Base-by-base conservation (phyloP, 768 basidiomycete genomes). In the Boletales sp. region DNA sequence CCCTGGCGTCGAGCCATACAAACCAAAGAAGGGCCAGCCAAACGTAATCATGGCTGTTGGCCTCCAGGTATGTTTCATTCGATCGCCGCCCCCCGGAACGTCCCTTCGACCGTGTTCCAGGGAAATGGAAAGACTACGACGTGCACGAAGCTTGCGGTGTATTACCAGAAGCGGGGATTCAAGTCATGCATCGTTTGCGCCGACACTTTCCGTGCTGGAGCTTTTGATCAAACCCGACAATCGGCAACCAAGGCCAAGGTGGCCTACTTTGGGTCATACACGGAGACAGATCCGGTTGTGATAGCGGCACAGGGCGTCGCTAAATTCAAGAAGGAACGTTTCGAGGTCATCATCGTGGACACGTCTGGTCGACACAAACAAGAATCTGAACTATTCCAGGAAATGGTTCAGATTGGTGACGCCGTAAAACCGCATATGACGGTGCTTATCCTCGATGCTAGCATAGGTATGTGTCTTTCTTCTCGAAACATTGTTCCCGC, bases 121-220 rank as follows among this genome's bases (percentile, higher is more conserved):
- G 94, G 94, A 43, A 97, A 95, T 46, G 97, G 97, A 38, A 99
- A 99, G 77, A 99, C 97, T 5, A 99, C 97, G 18, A 97, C 95
- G 36, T 99, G 97, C 70, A 99, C 97, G 10, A 99, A 98, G 63
- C 84, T 99, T 36, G 97, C 97, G 0, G 95, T 95, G 1, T 87
- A 98, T 72, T 98, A 97, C 67, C 94, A 95, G 67, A 89, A 90
- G 63, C 86, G 94, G 56, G 97, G 97, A 8, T 90, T 97, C 78
- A 94, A 95, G 68, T 89, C 94, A 12, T 91, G 87, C 53, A 94
- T 99, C 47, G 95, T 99, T 57, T 99, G 97, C 62, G 97, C 97
- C 18, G 97, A 99, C 69, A 99, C 97, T 0, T 99, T 99, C 77
- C 90, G 97, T 72, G 97, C 97, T 4, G 97, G 97, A 45, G 97